These are phyloP conservation scores for Debaryomyces robertsiae DNA, from an alignment of 1,139 yeast species.

Conservation along the genomic window DNA sequence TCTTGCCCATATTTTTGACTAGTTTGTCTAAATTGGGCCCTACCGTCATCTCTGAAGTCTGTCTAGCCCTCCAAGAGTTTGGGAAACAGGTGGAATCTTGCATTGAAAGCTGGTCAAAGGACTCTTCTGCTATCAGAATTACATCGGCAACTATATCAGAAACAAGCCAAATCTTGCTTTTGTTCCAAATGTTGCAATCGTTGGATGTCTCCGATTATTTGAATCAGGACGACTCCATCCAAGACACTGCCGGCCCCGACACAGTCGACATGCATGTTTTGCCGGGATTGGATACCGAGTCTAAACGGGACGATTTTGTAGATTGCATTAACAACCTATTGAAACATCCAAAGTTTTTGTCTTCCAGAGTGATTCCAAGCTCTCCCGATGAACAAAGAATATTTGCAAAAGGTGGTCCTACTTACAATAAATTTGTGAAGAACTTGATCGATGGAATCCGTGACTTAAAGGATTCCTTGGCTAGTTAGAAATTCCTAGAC, in stretches of 20 bases:
- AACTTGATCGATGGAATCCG: slow-evolving; percentile 56
- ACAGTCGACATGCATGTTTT: slow-evolving; percentile 40
- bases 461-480: slow-evolving; percentile 53
- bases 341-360: slow-evolving; percentile 83
- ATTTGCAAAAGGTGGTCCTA: slow-evolving; percentile 47
- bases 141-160: slow-evolving; percentile 72
- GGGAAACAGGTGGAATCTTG: slow-evolving; percentile 66
- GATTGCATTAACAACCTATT: slow-evolving; percentile 67
- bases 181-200: slow-evolving; percentile 59
- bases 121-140: slow-evolving; percentile 54
- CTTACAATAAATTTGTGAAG: slow-evolving; percentile 45
- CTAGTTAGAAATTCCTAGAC: slow-evolving; percentile 8
- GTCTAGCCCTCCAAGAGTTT: slow-evolving; percentile 65
- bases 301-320: slow-evolving; percentile 58
- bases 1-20: slow-evolving; percentile 66
- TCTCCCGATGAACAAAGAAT: slow-evolving; percentile 64
- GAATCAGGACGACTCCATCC: slow-evolving; percentile 12
- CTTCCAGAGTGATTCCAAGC: slow-evolving; percentile 67
- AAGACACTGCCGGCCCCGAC: slow-evolving; percentile 18
- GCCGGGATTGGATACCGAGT: slow-evolving; percentile 63
- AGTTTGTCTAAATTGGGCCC: slow-evolving; percentile 66
- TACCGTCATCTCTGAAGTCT: slow-evolving; percentile 63
- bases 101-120: slow-evolving; percentile 69
- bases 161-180: slow-evolving; percentile 71
- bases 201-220: slow-evolving; percentile 51